phyloP scores from a whole-genome alignment of 2,329 filamentous ascomycete genomes.

The Tolypocladium cylindrosporum region DNA sequence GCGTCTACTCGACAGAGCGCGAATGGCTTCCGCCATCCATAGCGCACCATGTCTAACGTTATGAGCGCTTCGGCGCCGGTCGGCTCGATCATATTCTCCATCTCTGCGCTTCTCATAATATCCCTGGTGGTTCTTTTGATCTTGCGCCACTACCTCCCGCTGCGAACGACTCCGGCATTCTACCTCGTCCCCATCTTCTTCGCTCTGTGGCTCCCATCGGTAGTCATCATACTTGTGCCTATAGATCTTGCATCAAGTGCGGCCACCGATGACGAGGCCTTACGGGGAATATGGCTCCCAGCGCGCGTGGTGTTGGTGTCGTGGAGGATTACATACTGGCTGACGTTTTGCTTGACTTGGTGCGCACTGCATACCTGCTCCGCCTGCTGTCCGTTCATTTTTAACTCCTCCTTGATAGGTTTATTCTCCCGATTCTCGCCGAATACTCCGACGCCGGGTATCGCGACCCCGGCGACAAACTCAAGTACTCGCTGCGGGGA shows the following conservation, averaged over 20 bases:
- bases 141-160: conserved; percentile 78
- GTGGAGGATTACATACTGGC: conserved; percentile 95
- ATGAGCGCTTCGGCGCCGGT: conserved; percentile 51
- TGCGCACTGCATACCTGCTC: conserved; percentile 26
- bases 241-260: conserved; percentile 90
- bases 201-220: conserved; percentile 84
- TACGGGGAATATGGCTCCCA: conserved; percentile 80
- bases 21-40: conserved; percentile 17
- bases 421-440: conserved; percentile 83
- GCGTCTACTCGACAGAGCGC: conserved; percentile 3
- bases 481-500: conserved; percentile 74
- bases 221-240: conserved; percentile 83
- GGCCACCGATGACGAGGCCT: conserved; percentile 57
- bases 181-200: conserved; percentile 90
- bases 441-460: conserved; percentile 95
- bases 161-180: conserved; percentile 84
- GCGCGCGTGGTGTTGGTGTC: conserved; percentile 68
- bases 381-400: not conserved
- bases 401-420: conserved; percentile 38
- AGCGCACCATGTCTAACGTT: conserved; percentile 39
- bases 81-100: conserved; percentile 70
- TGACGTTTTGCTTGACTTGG: conserved; percentile 94
- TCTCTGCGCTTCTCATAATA: conserved; percentile 62
- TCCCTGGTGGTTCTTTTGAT: conserved; percentile 72
- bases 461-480: conserved; percentile 69